Evolutionary conservation across 2,329 filamentous ascomycete species (phyloP), one percentile per base, ranked within the genome.

Genomic region (Stagonosporopsis rhizophila): DNA sequence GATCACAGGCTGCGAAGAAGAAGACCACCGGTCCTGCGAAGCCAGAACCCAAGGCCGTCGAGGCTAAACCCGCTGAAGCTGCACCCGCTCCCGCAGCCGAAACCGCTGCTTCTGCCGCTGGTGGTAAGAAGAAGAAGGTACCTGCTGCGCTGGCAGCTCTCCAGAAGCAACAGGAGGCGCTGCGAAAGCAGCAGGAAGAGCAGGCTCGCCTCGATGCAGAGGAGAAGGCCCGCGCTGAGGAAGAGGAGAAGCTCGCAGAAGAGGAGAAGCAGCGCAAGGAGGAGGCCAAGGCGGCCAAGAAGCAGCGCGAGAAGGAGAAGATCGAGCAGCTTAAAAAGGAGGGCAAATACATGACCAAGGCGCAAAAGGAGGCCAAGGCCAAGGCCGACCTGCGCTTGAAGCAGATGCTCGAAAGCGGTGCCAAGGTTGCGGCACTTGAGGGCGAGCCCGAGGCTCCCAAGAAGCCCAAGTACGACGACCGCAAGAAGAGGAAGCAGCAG

Each of bases 41-140:
- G 63, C 68, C 72, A 48, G 75, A 77, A 53, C 53, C 77, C 28
- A 78, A 79, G 50, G 68, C 76, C 37, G 69, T 71, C 17, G 50
- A 53, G 40, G 58, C 54, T 80, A 85, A 76, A 77, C 61, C 71
- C 25, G 61, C 60, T 44, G 73, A 75, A 48, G 66, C 73, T 17
- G 52, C 69, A n/a, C 59, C 69, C 14, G 56, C 66, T 14, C 44
- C 70, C 14, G 72, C 65, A 14, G 37, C 70, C 14, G 72, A 70
- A 15, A 71, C 77, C 25, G 67, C 76, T 23, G 67, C 76, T 23
- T 66, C 69, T 44, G 66, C 73, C 20, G 72, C 77, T 34, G 80
- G 83, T 25, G 88, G 86, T 40, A 97, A 96, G 82, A 89, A 88
- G 72, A 98, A 96, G 86, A 99, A 98, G 81, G 68, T 98, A 17